phyloP scores from a whole-genome alignment of 2,329 filamentous ascomycete species.

The Chaetomiaceae sp. region DNA sequence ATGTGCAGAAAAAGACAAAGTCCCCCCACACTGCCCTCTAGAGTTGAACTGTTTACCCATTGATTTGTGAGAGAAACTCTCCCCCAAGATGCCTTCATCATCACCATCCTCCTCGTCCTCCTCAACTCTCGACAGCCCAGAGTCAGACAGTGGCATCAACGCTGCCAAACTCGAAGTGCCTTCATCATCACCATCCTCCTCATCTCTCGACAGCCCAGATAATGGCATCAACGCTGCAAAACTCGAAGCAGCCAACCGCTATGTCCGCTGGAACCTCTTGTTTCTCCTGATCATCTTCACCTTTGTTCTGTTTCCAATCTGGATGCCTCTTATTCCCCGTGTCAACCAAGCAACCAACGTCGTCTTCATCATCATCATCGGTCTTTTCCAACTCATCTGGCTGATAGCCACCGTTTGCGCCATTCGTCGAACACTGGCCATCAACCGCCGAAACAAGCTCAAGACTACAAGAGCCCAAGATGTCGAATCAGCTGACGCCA shows the following conservation, averaged over 20 bases:
- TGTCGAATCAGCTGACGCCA: slow-evolving; percentile 7
- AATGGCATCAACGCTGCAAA: slow-evolving; percentile 7
- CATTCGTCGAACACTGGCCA: slow-evolving; percentile 13
- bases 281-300: slow-evolving; percentile 9
- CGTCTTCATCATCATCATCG: slow-evolving; percentile 13
- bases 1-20: no score
- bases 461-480: slow-evolving; percentile 11
- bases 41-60: no score
- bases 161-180: slow-evolving; percentile 10
- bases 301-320: slow-evolving; percentile 15
- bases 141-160: slow-evolving; percentile 3
- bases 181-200: background rate
- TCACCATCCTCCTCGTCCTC: no score
- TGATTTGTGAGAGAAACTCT: no score
- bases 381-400: slow-evolving; percentile 14
- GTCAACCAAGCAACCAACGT: slow-evolving; percentile 14
- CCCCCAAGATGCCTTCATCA: no score
- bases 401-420: slow-evolving; percentile 12
- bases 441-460: slow-evolving; percentile 11
- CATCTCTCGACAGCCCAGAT: background rate
- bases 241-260: slow-evolving; percentile 12
- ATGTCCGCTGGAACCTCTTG: slow-evolving; percentile 10
- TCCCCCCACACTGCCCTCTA: no score
- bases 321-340: slow-evolving; percentile 12
- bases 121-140: background rate